A percentile compares a stretch with the other conserved stretches of the same genome.
Conservation (phyloP, 331 rosid genomes). For the Saraca asoca region DNA sequence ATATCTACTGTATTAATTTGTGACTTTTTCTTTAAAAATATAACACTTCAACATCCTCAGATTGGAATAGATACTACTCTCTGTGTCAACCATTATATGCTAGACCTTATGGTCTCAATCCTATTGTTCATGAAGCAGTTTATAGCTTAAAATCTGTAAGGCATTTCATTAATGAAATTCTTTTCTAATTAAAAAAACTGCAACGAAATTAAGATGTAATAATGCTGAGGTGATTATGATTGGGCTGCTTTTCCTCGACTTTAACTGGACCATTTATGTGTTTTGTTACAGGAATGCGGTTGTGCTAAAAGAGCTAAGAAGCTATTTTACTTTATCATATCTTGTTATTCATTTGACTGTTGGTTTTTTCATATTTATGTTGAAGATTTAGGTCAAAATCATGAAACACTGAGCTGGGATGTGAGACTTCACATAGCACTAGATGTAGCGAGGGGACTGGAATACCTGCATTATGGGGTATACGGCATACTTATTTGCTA, state of each 20-base stretch:
- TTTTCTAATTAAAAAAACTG: not conserved
- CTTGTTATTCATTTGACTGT: conserved; percentile 12
- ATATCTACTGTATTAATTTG: not conserved
- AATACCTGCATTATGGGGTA: conserved; percentile 59
- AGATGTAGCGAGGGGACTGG: conserved; percentile 53
- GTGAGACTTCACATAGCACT: conserved; percentile 45
- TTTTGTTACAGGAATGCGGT: not conserved
- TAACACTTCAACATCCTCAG: too few relatives aligned
- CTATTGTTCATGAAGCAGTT: not conserved
- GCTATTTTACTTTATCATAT: conserved; percentile 3
- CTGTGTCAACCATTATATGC: not conserved
- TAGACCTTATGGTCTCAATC: not conserved
- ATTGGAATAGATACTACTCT: too few relatives aligned
- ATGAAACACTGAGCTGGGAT: conserved; percentile 45
- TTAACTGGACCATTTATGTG: not conserved
- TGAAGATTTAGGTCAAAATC: conserved; percentile 34
- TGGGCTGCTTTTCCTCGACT: conserved; percentile 7
- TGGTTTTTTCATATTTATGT: not conserved
- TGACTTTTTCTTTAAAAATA: too few relatives aligned
- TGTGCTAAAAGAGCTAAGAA: conserved; percentile 14
- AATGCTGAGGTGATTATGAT: not conserved
- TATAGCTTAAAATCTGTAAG: not conserved
- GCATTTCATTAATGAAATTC: not conserved
- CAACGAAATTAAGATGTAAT: not conserved
- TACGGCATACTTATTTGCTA: not conserved